Conservation (phyloP, 139 green algal species). For the Chlorella sp. region DNA sequence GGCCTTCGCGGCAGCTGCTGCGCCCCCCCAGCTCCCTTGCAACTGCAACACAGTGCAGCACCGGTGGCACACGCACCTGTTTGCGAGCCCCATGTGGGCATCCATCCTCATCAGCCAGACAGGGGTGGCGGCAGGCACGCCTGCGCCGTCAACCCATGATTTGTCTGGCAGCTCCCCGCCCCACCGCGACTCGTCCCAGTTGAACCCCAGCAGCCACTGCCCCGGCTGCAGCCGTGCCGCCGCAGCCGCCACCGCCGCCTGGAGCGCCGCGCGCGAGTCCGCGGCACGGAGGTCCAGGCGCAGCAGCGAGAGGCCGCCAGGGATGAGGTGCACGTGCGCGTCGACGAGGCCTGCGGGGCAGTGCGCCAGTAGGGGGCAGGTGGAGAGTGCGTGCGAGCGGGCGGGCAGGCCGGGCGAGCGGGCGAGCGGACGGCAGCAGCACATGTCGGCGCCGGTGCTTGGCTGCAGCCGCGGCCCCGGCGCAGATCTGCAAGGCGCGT, state of each 20-base stretch:
- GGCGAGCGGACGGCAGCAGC: too few species aligned
- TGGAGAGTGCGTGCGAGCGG: slow-evolving; percentile 9
- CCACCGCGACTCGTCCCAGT: slow-evolving; percentile 62
- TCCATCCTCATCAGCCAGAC: slow-evolving; percentile 59
- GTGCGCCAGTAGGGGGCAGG: neutral
- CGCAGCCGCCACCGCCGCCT: slow-evolving; percentile 11
- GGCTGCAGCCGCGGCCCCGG: too few species aligned
- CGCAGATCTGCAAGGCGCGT: too few species aligned
- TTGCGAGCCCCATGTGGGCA: slow-evolving; percentile 64
- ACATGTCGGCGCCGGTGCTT: too few species aligned
- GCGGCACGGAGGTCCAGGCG: slow-evolving; percentile 47
- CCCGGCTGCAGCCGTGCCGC: neutral
- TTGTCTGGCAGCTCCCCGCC: slow-evolving; percentile 43
- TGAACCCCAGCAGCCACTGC: slow-evolving; percentile 59
- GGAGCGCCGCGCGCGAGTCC: slow-evolving; percentile 26
- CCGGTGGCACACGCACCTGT: too few species aligned
- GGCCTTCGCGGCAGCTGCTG: too few species aligned
- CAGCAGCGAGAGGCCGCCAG: slow-evolving; percentile 52
- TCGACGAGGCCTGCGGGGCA: slow-evolving; percentile 59
- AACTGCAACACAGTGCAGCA: too few species aligned
- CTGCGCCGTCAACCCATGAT: neutral
- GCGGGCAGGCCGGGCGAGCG: too few species aligned
- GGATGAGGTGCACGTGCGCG: slow-evolving; percentile 70
- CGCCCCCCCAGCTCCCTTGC: too few species aligned
- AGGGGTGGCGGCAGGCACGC: slow-evolving; percentile 7